phyloP scores from a whole-genome alignment of 2,329 filamentous ascomycete species.

The Hypoxylon sp. region DNA sequence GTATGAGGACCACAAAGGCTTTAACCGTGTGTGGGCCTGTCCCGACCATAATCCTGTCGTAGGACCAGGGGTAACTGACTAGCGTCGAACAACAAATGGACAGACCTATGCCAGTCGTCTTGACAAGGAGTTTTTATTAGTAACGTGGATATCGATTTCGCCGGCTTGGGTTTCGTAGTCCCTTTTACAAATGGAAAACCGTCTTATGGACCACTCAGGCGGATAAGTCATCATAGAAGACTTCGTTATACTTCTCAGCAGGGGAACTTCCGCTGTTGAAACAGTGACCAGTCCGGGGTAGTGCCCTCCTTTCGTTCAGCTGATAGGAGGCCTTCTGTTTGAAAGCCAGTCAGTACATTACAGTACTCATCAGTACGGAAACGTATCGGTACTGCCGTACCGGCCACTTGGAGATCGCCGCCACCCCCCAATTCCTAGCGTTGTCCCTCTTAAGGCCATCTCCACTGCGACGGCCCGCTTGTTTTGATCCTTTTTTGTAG shows the following conservation, averaged over 20 bases:
- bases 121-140: constrained; percentile 41
- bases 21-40: constrained; percentile 44
- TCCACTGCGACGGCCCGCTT: constrained; percentile 47
- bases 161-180: constrained; percentile 10
- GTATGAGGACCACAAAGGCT: constrained; percentile 38
- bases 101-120: constrained; percentile 34
- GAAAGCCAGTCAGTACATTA: constrained; percentile 27
- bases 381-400: constrained; percentile 42
- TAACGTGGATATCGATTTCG: constrained; percentile 39
- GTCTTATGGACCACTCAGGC: constrained; percentile 7
- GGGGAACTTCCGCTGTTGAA: constrained; percentile 19
- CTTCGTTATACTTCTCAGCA: constrained; percentile 26
- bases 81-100: constrained; percentile 46
- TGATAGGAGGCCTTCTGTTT: constrained; percentile 28
- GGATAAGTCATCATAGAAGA: constrained; percentile 15
- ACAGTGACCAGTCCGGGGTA: constrained; percentile 22
- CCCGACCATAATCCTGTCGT: constrained; percentile 40
- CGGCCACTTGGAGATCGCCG: constrained; percentile 47
- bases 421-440: constrained; percentile 45
- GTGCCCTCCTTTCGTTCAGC: constrained; percentile 24
- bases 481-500: constrained; percentile 42
- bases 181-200: constrained; percentile 25
- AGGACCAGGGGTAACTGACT: constrained; percentile 43
- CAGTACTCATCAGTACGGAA: constrained; percentile 36
- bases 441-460: constrained; percentile 41